phyloP scores from a whole-genome alignment of 108 stramenopile species.

The Nannochloropsis salina region DNA sequence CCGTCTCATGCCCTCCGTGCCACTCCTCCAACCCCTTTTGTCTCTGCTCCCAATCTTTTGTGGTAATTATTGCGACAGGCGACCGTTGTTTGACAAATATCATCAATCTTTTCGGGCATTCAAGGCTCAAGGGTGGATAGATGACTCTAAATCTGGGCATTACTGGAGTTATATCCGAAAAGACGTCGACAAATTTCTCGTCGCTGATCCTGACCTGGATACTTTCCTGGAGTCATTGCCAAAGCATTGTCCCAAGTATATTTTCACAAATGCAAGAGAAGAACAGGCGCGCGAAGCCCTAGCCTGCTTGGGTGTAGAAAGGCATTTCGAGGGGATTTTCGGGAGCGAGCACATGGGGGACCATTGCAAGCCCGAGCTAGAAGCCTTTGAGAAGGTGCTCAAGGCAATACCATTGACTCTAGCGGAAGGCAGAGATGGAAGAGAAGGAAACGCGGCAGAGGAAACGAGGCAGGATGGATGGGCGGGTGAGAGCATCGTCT shows the following conservation, averaged over 20 bases:
- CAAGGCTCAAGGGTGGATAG: constrained; percentile 21
- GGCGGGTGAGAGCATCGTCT: background rate
- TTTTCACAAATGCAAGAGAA: constrained; percentile 48
- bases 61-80: background rate
- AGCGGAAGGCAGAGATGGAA: constrained; percentile 11
- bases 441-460: background rate
- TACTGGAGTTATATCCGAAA: background rate
- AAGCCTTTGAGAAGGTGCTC: constrained; percentile 35
- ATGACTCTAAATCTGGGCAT: background rate
- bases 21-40: no score
- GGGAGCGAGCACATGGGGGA: constrained; percentile 40
- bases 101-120: constrained; percentile 32
- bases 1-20: no score
- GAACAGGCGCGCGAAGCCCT: constrained; percentile 40
- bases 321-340: constrained; percentile 34
- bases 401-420: background rate
- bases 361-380: constrained; percentile 40
- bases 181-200: background rate
- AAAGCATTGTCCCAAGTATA: constrained; percentile 35
- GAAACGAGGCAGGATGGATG: background rate
- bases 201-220: constrained; percentile 20
- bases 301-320: constrained; percentile 27
- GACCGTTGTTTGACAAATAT: constrained; percentile 46
- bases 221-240: constrained; percentile 26
- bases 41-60: no score